These are phyloP conservation scores for Arthroderma sp. DNA, from an alignment of 2,329 filamentous ascomycete genomes.

Conservation along the genomic window DNA sequence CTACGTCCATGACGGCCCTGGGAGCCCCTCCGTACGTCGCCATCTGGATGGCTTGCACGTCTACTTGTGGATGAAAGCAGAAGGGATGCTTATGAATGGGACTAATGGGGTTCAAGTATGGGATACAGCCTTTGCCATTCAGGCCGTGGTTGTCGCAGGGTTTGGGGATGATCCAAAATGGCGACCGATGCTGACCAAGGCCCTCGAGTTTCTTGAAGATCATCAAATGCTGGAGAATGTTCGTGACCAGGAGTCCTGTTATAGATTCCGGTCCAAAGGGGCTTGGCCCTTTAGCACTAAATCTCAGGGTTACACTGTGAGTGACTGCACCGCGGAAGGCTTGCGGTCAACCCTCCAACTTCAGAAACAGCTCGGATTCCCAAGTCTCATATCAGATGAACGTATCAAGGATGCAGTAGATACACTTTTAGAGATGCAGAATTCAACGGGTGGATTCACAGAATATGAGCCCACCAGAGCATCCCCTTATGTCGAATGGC, in stretches of 20 bases:
- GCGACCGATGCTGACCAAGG: constrained; percentile 69
- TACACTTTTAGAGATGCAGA: constrained; percentile 83
- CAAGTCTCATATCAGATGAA: constrained; percentile 57
- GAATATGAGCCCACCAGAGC: constrained; percentile 80
- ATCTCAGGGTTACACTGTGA: constrained; percentile 87
- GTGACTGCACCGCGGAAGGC: constrained; percentile 85
- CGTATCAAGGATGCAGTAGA: constrained; percentile 81
- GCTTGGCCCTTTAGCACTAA: constrained; percentile 93
- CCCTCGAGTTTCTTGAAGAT: constrained; percentile 71
- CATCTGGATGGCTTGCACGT: constrained; percentile 75
- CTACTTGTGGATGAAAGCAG: constrained; percentile 78
- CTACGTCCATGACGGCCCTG: constrained; percentile 71
- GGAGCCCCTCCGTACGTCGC: constrained; percentile 54
- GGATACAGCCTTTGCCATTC: constrained; percentile 87
- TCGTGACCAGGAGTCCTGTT: constrained; percentile 62
- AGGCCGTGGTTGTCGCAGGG: constrained; percentile 65
- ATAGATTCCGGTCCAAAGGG: constrained; percentile 81
- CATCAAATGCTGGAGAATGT: constrained; percentile 85
- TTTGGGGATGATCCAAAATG: constrained; percentile 65
- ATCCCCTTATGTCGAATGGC: constrained; percentile 61
- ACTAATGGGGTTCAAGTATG: constrained; percentile 97
- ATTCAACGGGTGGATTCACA: constrained; percentile 68
- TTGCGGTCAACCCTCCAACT: constrained; percentile 75
- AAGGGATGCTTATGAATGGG: constrained; percentile 89
- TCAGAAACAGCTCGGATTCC: constrained; percentile 65